Conservation (phyloP, 2,329 filamentous ascomycete genomes). For the Ilyonectria mors-panacis region DNA sequence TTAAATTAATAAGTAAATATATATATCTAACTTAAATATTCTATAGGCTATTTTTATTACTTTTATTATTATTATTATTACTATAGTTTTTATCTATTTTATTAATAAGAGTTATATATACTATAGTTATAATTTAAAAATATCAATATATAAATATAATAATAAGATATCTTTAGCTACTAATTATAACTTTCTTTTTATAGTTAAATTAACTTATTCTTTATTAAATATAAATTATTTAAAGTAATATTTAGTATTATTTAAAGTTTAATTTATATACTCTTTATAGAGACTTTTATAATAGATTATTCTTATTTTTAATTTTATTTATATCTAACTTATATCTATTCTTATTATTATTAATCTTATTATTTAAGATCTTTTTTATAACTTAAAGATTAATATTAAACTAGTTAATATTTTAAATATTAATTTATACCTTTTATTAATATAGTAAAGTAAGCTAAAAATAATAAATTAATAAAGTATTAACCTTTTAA, state of each 20-base stretch:
- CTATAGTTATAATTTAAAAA: constrained; percentile 9
- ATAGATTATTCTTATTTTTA: not conserved
- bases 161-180: not conserved
- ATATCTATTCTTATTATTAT: not conserved
- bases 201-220: not conserved
- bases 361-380: not conserved
- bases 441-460: not conserved
- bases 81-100: constrained; percentile 17
- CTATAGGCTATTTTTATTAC: constrained; percentile 1
- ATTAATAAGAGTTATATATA: not conserved
- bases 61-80: not conserved
- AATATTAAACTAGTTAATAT: not conserved
- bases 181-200: not conserved
- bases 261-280: not conserved
- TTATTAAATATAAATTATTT: not conserved
- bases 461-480: not conserved
- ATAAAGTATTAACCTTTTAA: not conserved
- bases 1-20: constrained; percentile 1
- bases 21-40: constrained; percentile 5
- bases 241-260: not conserved
- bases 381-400: not conserved
- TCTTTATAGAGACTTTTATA: not conserved
- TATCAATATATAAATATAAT: constrained; percentile 8
- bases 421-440: not conserved
- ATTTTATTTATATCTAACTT: not conserved